Base-by-base conservation (phyloP, 1,284 basidiomycete species). In the Boletus mariae region DNA sequence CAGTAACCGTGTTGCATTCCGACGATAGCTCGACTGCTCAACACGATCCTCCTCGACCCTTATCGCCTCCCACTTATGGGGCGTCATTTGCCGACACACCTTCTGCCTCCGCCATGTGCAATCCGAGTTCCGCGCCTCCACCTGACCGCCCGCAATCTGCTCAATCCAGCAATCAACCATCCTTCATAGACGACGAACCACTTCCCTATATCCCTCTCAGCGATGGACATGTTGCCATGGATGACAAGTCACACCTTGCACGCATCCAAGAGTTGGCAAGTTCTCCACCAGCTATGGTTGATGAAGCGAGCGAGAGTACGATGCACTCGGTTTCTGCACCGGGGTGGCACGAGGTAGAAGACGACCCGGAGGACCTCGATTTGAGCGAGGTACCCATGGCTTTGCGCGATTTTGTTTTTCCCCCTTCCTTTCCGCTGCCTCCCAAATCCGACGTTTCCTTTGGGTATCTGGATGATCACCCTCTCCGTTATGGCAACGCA, bases 151-250 rank as follows among this genome's bases (percentile, higher is more conserved):
- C 47, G n/a, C 45, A 46, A n/a, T 12, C 50, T 17, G 29, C 34
- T 23, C 58, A 55, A 26, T 17, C 8, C 15, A 45, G 49, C 8
- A 43, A 47, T 34, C 47, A 8, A 1, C 37, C 56, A 51, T 53
- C 53, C 10, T 26, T 38, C 12, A 26, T 37, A 4, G 58, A 54
- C 17, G 61, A 67, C 38, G 61, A 64, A 40, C 57, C 51, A 7
- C 54, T 68, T 11, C 59, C 65, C 11, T 64, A 68, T 34, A 44
- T 59, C 10, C 58, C 63, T 29, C 55, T 65, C 28, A 70, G 75
- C 54, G 71, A 72, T 12, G 85, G 79, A 11, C 87, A 90, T 64
- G 75, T 90, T 44, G 87, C 87, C 15, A 87, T 80, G 1, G 87
- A 90, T 64, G 87, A 90, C 67, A 90, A 90, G 67, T 68, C 74